Evolutionary conservation across 2,329 filamentous ascomycete species (phyloP), one percentile per base, ranked within the genome.

Genomic region (Phyllosticta citriasiana): DNA sequence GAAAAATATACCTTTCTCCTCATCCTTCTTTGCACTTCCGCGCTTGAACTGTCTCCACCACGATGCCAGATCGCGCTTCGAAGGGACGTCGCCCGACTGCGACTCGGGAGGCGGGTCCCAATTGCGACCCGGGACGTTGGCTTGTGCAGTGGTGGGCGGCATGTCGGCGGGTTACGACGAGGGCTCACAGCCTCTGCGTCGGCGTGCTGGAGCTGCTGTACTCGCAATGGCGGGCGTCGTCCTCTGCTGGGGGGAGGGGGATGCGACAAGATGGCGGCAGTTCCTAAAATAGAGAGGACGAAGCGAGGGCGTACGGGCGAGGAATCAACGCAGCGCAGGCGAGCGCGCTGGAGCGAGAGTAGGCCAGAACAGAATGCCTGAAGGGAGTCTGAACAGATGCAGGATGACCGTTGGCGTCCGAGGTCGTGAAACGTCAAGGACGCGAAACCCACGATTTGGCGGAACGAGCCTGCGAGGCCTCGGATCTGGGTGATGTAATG

Each of bases 1-100:
- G 59, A 61, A 33, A 50, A 54, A 61, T 55, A 50, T 55, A 84
- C 83, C 82, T 81, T 85, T 84, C 63, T 82, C 80, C 64, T 86
- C 84, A 64, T 83, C 80, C 68, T 82, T 83, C 70, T 84, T 84
- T 59, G 80, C 78, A 65, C 80, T 81, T 59, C 88, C 74, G 63
- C 76, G 83, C 77, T 94, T 75, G 78, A 99, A 97, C 69, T 87
- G 86, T 76, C 91, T 96, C 94, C 94, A 97, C 94, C 94, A 99
- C 63, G 89, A 95, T 68, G 91, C 88, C 67, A 97, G 80, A 73
- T 96, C 91, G 73, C 90, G 86, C 78, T 88, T 95, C 66, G 86
- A 90, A 30, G 90, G 90, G 60, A 89, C 89, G 52, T 89, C 91
- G 68, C 82, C 79, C 62, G 80, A 75, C 62, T 72, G 81, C 72